Evolutionary conservation across 768 basidiomycete species (phyloP).

Genomic region (Candolleomyces aberdarensis): DNA sequence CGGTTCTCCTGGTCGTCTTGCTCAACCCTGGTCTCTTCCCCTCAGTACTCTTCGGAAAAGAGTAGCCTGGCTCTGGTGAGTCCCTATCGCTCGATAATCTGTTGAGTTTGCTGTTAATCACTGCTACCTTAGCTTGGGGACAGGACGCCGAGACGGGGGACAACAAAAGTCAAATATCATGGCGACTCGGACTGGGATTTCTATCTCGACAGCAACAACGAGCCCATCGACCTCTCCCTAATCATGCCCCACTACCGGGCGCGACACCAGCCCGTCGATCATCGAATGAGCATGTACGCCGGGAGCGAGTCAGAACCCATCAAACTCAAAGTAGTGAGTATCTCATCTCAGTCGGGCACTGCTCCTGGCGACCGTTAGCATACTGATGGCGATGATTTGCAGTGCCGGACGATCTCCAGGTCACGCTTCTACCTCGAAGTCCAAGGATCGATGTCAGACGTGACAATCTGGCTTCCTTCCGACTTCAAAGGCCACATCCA

Average conservation of each 20-base stretch:
- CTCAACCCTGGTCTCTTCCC: neutral
- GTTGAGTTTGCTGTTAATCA: neutral
- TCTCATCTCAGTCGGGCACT: neutral
- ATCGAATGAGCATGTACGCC: constrained; percentile 71
- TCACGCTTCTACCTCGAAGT: constrained; percentile 64
- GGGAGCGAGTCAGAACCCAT: constrained; percentile 49
- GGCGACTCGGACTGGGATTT: constrained; percentile 66
- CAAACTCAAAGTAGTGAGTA: constrained; percentile 72
- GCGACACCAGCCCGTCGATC: constrained; percentile 64
- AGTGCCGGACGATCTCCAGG: constrained; percentile 57
- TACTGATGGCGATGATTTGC: constrained; percentile 14
- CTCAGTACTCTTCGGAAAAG: constrained; percentile 10
- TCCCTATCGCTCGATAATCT: neutral
- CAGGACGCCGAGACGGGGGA: constrained; percentile 35
- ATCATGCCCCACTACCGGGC: constrained; percentile 79
- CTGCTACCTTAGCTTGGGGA: neutral
- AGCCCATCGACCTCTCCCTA: constrained; percentile 61
- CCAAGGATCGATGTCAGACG: constrained; percentile 59
- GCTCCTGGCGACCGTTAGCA: neutral
- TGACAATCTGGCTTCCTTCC: constrained; percentile 76
- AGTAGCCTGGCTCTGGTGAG: constrained; percentile 6
- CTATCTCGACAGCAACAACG: constrained; percentile 47
- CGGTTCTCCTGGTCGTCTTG: neutral
- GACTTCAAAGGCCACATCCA: constrained; percentile 73
- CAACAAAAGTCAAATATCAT: constrained; percentile 63